phyloP scores from a whole-genome alignment of 495 filamentous ascomycete species.

The Recurvomyces mirabilis region DNA sequence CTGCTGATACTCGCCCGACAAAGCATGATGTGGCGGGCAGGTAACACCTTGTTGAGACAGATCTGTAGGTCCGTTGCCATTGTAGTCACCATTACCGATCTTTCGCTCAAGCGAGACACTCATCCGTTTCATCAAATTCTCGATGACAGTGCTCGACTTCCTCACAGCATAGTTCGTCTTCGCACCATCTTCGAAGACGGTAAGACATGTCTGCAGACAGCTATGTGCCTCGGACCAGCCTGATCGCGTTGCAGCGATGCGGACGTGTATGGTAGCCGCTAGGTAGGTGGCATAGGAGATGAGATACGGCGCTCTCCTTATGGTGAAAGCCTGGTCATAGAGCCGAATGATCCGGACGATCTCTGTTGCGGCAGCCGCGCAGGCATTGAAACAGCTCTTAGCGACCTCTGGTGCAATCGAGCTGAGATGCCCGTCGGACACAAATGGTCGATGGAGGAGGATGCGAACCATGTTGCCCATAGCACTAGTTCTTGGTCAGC shows the following conservation, averaged over 20 bases:
- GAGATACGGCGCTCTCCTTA: conserved; percentile 29
- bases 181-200: neutral
- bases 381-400: conserved; percentile 21
- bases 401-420: conserved; percentile 21
- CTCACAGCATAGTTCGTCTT: neutral
- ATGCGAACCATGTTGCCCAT: conserved; percentile 23
- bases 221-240: neutral
- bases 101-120: neutral
- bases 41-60: too few species aligned
- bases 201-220: neutral
- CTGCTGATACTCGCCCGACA: too few species aligned
- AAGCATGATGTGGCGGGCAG: too few species aligned
- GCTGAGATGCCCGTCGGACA: conserved; percentile 23
- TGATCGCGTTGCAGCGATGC: conserved; percentile 24
- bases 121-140: neutral
- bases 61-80: too few species aligned
- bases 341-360: conserved; percentile 20
- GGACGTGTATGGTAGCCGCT: conserved; percentile 31
- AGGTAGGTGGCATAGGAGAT: conserved; percentile 35
- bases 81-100: too few species aligned
- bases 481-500: too few species aligned
- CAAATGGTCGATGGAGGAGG: conserved; percentile 24
- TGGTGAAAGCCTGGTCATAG: conserved; percentile 27
- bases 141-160: neutral
- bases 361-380: conserved; percentile 21